Conservation (phyloP, 2,329 filamentous ascomycete species). For the Chaetomiaceae sp. region DNA sequence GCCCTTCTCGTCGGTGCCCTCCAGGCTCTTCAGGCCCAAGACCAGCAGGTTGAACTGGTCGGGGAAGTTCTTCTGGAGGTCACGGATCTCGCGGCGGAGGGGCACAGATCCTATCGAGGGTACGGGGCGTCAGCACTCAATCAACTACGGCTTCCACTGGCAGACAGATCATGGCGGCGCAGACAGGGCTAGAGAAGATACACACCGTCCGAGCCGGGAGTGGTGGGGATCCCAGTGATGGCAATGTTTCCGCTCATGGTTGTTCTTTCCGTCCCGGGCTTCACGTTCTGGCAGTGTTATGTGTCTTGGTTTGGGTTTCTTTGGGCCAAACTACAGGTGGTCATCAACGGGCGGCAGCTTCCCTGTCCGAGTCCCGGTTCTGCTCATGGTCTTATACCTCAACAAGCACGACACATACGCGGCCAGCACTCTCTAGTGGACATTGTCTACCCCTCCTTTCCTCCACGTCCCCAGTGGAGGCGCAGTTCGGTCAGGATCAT, state of each 20-base stretch:
- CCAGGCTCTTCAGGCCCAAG: slow-evolving; percentile 51
- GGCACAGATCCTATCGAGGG: slow-evolving; percentile 17
- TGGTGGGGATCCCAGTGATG: slow-evolving; percentile 22
- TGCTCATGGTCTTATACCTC: too few relatives aligned
- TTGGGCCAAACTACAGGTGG: too few relatives aligned
- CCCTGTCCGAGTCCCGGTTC: too few relatives aligned
- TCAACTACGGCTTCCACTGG: too few relatives aligned
- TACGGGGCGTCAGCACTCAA: neutral
- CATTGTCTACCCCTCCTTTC: neutral
- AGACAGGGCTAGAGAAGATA: neutral
- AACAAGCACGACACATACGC: neutral
- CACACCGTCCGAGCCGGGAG: slow-evolving; percentile 17
- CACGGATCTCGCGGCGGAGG: slow-evolving; percentile 47
- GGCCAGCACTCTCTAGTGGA: neutral
- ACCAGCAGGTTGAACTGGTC: slow-evolving; percentile 57
- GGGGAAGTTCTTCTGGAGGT: slow-evolving; percentile 40
- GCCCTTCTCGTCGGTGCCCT: slow-evolving; percentile 41
- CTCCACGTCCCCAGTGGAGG: neutral
- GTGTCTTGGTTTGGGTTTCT: neutral
- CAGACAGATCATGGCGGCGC: neutral
- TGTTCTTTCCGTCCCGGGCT: neutral
- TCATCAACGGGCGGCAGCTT: too few relatives aligned
- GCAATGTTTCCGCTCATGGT: slow-evolving; percentile 21
- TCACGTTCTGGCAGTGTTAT: neutral
- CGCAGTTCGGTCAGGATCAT: too few relatives aligned